Percentiles rank a stretch among this genome's conserved stretches.
Conservation (phyloP, 192 early-diverging fungal genomes). For the Linnemannia zychae region DNA sequence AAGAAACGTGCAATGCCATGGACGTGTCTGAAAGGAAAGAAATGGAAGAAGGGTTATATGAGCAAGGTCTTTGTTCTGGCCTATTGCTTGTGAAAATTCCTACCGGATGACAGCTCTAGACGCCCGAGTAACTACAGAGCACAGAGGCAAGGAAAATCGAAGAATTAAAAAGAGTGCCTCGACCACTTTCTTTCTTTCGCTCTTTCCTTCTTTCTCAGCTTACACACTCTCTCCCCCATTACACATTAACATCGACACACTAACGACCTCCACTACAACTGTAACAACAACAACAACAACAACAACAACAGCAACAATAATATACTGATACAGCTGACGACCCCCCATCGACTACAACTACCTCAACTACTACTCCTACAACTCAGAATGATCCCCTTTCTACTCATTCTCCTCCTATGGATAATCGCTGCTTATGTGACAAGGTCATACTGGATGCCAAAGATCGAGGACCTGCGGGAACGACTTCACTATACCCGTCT, state of each 20-base stretch:
- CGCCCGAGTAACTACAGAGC: no score
- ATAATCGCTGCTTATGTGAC: constrained; percentile 28
- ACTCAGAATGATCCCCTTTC: constrained; percentile 23
- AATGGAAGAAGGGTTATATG: no score
- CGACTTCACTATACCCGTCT: constrained; percentile 61
- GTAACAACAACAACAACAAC: background rate
- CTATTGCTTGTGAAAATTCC: background rate
- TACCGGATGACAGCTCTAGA: no score
- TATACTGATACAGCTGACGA: no score
- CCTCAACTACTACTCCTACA: background rate
- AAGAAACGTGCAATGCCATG: no score
- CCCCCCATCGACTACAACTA: background rate
- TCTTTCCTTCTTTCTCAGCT: background rate
- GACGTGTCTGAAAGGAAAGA: no score
- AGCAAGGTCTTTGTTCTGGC: background rate
- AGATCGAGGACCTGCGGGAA: constrained; percentile 38
- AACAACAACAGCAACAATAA: background rate
- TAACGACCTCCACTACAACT: background rate
- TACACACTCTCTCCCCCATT: background rate
- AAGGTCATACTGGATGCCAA: constrained; percentile 38
- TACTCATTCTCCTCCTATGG: constrained; percentile 38
- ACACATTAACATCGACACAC: background rate
- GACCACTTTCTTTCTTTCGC: background rate
- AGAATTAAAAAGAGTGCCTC: no score
- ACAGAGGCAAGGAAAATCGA: no score